Evolutionary conservation across 2,329 filamentous ascomycete species (phyloP).

Genomic region (Exophiala alcalophila): DNA sequence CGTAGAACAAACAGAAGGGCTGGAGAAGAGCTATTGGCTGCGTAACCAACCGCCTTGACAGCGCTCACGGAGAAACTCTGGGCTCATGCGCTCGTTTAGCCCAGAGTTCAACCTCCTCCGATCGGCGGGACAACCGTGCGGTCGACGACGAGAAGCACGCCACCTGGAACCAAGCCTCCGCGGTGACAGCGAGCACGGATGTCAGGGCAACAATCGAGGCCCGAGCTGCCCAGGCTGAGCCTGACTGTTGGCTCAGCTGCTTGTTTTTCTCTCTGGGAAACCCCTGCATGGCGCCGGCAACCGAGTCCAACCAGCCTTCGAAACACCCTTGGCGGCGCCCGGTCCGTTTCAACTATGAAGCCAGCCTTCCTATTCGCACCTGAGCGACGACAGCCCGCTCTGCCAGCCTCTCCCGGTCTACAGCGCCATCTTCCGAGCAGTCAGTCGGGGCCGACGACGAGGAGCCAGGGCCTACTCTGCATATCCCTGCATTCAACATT

Average conservation of each 20-base stretch:
- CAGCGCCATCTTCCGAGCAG: no score
- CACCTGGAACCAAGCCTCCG: constrained; percentile 9
- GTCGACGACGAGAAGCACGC: no score
- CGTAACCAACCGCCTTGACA: no score
- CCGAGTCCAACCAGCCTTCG: constrained; percentile 17
- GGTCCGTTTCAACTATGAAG: constrained; percentile 20
- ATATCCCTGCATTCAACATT: no score
- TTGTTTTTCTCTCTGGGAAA: constrained; percentile 1
- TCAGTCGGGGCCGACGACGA: no score
- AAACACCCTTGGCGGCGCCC: constrained; percentile 11
- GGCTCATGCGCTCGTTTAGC: no score
- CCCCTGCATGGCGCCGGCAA: constrained; percentile 19
- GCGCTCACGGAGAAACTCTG: no score
- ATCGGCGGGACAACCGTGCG: no score
- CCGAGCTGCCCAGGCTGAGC: not conserved
- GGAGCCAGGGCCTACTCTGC: no score
- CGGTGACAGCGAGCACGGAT: not conserved
- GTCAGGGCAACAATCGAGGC: constrained; percentile 2
- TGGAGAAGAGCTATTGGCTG: constrained; percentile 12
- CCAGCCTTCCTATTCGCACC: constrained; percentile 15
- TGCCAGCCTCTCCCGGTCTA: constrained; percentile 12
- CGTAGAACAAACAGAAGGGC: constrained; percentile 6
- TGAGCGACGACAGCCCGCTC: constrained; percentile 1
- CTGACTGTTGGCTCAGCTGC: not conserved
- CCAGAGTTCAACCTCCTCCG: no score